phyloP scores from a whole-genome alignment of 2,329 filamentous ascomycete species.

The Fusarium sterilihyphosum region DNA sequence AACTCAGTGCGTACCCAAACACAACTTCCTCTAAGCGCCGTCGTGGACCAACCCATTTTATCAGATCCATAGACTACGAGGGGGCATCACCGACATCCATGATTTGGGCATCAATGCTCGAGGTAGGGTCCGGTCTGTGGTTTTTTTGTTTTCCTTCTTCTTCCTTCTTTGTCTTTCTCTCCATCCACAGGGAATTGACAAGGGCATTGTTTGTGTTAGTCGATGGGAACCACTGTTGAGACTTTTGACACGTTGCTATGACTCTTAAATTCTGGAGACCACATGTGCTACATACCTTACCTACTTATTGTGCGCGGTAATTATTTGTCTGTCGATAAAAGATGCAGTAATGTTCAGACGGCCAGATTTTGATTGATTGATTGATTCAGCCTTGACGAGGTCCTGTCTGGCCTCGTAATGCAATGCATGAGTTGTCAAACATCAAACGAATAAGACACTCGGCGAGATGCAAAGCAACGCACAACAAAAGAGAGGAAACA shows the following conservation, averaged over 20 bases:
- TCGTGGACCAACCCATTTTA: slow-evolving; percentile 30
- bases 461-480: slow-evolving; percentile 1
- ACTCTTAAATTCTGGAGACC: slow-evolving; percentile 22
- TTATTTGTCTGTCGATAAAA: neutral
- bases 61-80: slow-evolving; percentile 1
- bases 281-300: neutral
- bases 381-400: neutral
- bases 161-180: neutral
- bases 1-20: neutral
- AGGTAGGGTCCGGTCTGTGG: neutral
- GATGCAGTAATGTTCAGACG: slow-evolving; percentile 6
- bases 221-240: slow-evolving; percentile 11
- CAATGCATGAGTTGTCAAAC: slow-evolving; percentile 26
- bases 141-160: neutral
- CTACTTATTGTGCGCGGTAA: neutral
- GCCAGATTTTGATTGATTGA: neutral
- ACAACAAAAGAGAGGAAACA: neutral
- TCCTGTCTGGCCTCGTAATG: slow-evolving; percentile 21
- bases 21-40: slow-evolving; percentile 28
- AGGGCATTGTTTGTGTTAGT: slow-evolving; percentile 20
- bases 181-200: slow-evolving; percentile 21
- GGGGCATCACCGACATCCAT: slow-evolving; percentile 32
- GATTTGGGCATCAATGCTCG: slow-evolving; percentile 36
- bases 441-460: slow-evolving; percentile 19
- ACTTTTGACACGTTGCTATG: slow-evolving; percentile 35